phyloP scores from a whole-genome alignment of 768 basidiomycete genomes.

The Rubroboletus satanas region DNA sequence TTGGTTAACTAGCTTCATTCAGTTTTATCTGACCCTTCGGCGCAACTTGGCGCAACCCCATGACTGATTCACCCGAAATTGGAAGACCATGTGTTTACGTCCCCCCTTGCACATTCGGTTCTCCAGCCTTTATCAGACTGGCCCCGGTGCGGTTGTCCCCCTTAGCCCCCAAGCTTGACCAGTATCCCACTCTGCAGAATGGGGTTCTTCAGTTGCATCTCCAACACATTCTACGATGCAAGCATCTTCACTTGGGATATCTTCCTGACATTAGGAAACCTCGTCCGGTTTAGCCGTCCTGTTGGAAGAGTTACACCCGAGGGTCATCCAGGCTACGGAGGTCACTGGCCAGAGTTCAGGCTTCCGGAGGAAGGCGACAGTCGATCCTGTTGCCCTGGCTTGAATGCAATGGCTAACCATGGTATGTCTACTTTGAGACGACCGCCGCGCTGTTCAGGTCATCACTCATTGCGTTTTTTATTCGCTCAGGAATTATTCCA shows the following conservation, averaged over 20 bases:
- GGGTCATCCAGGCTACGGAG: constrained; percentile 51
- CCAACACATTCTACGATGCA: neutral
- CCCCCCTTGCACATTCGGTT: neutral
- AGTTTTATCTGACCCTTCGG: neutral
- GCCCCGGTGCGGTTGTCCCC: neutral
- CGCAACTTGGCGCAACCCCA: no score
- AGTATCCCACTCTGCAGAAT: constrained; percentile 1
- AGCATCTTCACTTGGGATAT: constrained; percentile 9
- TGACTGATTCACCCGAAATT: neutral
- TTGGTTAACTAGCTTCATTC: neutral
- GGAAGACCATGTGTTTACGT: neutral
- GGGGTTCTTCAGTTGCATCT: constrained; percentile 4
- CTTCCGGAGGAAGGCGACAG: constrained; percentile 61
- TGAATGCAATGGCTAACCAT: constrained; percentile 81
- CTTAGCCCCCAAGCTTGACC: neutral
- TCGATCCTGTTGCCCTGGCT: constrained; percentile 63
- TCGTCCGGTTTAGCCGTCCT: constrained; percentile 26
- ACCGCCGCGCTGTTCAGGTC: neutral
- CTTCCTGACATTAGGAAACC: constrained; percentile 13
- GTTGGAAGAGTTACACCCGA: constrained; percentile 50
- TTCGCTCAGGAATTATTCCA: constrained; percentile 39
- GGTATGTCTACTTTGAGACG: constrained; percentile 52
- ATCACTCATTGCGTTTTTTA: neutral
- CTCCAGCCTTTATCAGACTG: constrained; percentile 5
- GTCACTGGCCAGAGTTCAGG: constrained; percentile 66